Evolutionary conservation across 2,329 filamentous ascomycete species (phyloP).

Genomic region (Sclerotinia minor): DNA sequence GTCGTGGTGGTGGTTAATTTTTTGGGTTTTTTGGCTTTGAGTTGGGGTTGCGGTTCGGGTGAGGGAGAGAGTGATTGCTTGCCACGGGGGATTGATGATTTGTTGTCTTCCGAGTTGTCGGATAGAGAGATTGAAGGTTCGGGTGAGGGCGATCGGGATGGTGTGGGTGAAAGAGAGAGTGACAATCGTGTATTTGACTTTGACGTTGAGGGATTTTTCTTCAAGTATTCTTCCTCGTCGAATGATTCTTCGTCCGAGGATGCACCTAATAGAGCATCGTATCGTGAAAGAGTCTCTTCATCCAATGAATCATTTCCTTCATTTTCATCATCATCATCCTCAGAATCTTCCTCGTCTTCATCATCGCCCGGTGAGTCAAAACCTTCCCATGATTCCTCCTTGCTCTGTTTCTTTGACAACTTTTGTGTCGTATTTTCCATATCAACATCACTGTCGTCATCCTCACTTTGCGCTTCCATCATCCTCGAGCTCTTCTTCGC

Average conservation of each 20-base stretch:
- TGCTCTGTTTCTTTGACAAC: not conserved
- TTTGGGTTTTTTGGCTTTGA: slow-evolving; percentile 31
- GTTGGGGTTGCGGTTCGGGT: slow-evolving; percentile 27
- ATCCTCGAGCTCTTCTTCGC: slow-evolving; percentile 19
- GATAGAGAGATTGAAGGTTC: slow-evolving; percentile 14
- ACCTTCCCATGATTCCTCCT: slow-evolving; percentile 30
- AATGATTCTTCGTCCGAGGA: slow-evolving; percentile 41
- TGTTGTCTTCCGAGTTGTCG: slow-evolving; percentile 23
- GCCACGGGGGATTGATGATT: not conserved
- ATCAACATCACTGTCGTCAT: slow-evolving; percentile 22
- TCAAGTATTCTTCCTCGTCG: slow-evolving; percentile 33
- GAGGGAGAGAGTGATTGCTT: slow-evolving; percentile 20
- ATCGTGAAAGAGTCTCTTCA: slow-evolving; percentile 37
- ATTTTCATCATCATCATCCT: slow-evolving; percentile 25
- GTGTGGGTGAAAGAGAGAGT: slow-evolving; percentile 32
- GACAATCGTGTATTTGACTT: slow-evolving; percentile 28
- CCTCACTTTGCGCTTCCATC: slow-evolving; percentile 18
- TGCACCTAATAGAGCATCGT: slow-evolving; percentile 38
- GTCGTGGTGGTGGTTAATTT: slow-evolving; percentile 26
- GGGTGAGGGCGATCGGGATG: slow-evolving; percentile 29
- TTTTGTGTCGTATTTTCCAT: slow-evolving; percentile 16
- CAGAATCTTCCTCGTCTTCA: slow-evolving; percentile 24
- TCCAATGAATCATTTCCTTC: slow-evolving; percentile 34
- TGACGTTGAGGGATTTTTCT: slow-evolving; percentile 24
- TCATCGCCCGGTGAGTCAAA: slow-evolving; percentile 30